Conservation (phyloP, 768 basidiomycete genomes). For the Dacryopinax spathularia region DNA sequence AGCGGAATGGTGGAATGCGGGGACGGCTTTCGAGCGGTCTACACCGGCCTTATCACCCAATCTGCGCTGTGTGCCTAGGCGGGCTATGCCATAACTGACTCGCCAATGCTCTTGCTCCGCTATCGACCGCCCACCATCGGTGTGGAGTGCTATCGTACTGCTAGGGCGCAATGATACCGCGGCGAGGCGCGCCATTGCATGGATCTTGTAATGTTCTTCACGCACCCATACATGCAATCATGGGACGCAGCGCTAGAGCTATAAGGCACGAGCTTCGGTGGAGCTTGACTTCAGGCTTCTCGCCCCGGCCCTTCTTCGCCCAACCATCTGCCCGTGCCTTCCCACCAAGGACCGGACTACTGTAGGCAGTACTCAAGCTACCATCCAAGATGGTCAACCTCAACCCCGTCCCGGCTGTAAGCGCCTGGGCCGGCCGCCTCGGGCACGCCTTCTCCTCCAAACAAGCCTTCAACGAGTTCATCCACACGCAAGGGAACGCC, state of each 20-base stretch:
- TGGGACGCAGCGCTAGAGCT: not conserved
- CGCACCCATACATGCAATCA: no score
- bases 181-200: no score
- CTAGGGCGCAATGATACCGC: no score
- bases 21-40: conserved; percentile 3
- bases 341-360: not conserved
- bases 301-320: not conserved
- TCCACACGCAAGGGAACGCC: conserved; percentile 6
- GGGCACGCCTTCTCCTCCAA: conserved; percentile 11
- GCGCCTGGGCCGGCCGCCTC: conserved; percentile 3
- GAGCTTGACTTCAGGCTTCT: conserved; percentile 2
- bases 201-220: no score
- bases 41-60: no score
- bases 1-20: no score
- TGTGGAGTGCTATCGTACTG: no score
- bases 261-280: not conserved
- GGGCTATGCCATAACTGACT: no score
- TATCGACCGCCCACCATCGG: no score
- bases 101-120: not conserved
- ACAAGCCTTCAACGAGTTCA: conserved; percentile 12
- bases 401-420: not conserved
- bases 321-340: not conserved
- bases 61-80: no score
- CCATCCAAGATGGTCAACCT: not conserved
- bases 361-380: no score